Percentiles rank a stretch among this genome's conserved stretches.
These are phyloP conservation scores for Phlyctochytrium planicorne DNA, from an alignment of 192 early-diverging fungal species.

Conservation along the genomic window DNA sequence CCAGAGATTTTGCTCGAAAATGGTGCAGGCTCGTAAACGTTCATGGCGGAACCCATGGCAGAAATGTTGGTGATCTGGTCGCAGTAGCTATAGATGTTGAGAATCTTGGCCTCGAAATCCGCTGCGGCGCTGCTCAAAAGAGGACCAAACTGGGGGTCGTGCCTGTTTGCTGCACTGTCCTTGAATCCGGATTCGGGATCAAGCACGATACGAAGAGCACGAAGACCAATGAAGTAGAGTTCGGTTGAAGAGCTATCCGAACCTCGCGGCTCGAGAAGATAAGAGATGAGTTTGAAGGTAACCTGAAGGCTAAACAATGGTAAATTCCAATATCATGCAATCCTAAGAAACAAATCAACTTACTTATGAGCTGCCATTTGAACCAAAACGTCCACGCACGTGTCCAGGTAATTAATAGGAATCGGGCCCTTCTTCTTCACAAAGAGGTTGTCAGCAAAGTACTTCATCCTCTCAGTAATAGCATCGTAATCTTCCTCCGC, in stretches of 20 bases:
- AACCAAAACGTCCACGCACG: slow-evolving; percentile 39
- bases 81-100: slow-evolving; percentile 31
- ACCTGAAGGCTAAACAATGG: slow-evolving; percentile 31
- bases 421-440: slow-evolving; percentile 34
- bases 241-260: slow-evolving; percentile 22
- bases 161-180: slow-evolving; percentile 10
- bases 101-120: slow-evolving; percentile 37
- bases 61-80: slow-evolving; percentile 39
- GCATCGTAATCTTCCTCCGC: slow-evolving; percentile 40
- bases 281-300: slow-evolving; percentile 33
- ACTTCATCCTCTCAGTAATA: slow-evolving; percentile 37
- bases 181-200: slow-evolving; percentile 47
- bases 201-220: slow-evolving; percentile 43
- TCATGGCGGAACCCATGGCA: slow-evolving; percentile 33
- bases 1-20: neutral
- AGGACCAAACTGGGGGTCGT: slow-evolving; percentile 30
- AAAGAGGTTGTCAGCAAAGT: slow-evolving; percentile 47
- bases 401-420: slow-evolving; percentile 40
- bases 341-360: slow-evolving; percentile 1
- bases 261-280: slow-evolving; percentile 27
- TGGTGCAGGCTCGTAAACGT: slow-evolving; percentile 25
- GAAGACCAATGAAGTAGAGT: slow-evolving; percentile 39
- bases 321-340: neutral
- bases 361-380: slow-evolving; percentile 54
- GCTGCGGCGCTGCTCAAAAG: slow-evolving; percentile 37